Evolutionary conservation across 345 rosid species (phyloP).

Genomic region (Murraya koenigii): DNA sequence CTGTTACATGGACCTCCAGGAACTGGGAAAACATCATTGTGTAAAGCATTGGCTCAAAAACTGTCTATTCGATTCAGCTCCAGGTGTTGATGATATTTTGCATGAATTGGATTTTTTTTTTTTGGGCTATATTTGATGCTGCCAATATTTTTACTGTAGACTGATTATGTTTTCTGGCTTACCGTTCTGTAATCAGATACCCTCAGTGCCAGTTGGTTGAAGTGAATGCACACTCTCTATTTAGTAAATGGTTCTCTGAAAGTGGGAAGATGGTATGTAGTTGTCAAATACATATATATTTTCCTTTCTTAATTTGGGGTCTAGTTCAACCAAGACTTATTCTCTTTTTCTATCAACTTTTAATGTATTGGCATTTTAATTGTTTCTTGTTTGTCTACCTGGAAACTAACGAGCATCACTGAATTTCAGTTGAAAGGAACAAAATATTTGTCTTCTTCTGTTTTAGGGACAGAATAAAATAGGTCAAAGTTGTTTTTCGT

Average conservation of each 20-base stretch:
- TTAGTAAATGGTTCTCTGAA: constrained; percentile 99
- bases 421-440: not conserved
- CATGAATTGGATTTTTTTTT: not conserved
- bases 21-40: constrained; percentile 95
- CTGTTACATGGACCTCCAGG: constrained; percentile 99
- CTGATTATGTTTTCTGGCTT: constrained; percentile 13
- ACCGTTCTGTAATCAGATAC: constrained; percentile 52
- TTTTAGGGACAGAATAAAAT: too few relatives aligned
- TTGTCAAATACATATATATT: not conserved
- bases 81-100: constrained; percentile 43
- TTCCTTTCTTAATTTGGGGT: not conserved
- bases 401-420: not conserved
- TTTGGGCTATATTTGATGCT: not conserved
- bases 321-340: not conserved
- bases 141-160: not conserved
- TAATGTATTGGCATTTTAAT: not conserved
- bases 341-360: not conserved
- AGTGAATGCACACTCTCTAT: constrained; percentile 98
- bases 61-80: constrained; percentile 79
- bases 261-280: constrained; percentile 93
- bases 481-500: too few relatives aligned
- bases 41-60: constrained; percentile 97
- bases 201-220: constrained; percentile 89
- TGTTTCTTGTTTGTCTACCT: not conserved
- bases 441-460: too few relatives aligned